These are phyloP conservation scores for Cystobasidium slooffiae DNA, from an alignment of 1,284 basidiomycete genomes.

Conservation along the genomic window DNA sequence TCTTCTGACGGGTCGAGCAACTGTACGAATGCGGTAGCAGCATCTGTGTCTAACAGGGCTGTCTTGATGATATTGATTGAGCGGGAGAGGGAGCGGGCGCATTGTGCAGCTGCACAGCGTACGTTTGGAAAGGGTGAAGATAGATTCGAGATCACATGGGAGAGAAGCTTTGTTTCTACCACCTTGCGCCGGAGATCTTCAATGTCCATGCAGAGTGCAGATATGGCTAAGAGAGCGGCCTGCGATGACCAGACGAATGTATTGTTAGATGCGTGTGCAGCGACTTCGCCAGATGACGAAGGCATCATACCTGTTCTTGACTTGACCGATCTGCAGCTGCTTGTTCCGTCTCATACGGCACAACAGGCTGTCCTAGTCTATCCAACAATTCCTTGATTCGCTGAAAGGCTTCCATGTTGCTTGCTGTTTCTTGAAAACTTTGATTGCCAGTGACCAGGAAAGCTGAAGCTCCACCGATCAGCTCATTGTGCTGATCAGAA, in stretches of 20 bases:
- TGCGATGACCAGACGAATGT: conserved; percentile 53
- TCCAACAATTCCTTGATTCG: conserved; percentile 45
- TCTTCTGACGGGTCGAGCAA: conserved; percentile 63
- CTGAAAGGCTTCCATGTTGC: conserved; percentile 63
- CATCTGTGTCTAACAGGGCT: conserved; percentile 76
- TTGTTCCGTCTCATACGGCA: conserved; percentile 43
- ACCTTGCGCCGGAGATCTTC: conserved; percentile 71
- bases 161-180: conserved; percentile 65
- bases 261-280: not conserved
- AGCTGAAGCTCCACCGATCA: conserved; percentile 60
- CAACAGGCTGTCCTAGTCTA: conserved; percentile 11
- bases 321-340: conserved; percentile 63
- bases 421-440: conserved; percentile 67
- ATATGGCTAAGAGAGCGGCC: conserved; percentile 72
- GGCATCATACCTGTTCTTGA: conserved; percentile 66
- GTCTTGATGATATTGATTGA: conserved; percentile 77
- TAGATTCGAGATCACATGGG: conserved; percentile 65
- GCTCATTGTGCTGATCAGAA: not conserved
- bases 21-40: conserved; percentile 67
- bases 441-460: conserved; percentile 72
- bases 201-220: conserved; percentile 70
- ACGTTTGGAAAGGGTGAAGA: conserved; percentile 71
- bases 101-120: conserved; percentile 81
- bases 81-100: conserved; percentile 76
- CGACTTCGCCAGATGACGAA: too few relatives aligned